These are phyloP conservation scores for Pisolithus tinctorius DNA, from an alignment of 768 basidiomycete genomes.

Conservation along the genomic window DNA sequence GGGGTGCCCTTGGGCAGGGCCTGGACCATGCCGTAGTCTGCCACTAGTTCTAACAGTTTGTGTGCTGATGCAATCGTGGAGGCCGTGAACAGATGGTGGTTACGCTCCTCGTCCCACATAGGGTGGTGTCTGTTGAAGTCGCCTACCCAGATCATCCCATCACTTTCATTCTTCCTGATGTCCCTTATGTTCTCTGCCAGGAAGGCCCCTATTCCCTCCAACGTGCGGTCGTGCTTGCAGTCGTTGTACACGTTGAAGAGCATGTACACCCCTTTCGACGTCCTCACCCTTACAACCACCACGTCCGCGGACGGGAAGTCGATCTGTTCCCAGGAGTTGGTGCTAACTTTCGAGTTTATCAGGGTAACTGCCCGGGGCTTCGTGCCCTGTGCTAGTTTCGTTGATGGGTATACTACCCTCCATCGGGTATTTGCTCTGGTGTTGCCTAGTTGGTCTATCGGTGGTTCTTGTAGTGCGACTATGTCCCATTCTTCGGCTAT, in stretches of 20 bases:
- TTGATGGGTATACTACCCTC: not conserved
- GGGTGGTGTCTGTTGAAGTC: too few relatives aligned
- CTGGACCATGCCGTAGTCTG: too few relatives aligned
- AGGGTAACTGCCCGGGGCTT: conserved; percentile 12
- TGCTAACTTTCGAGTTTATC: conserved; percentile 10
- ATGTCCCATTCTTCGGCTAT: too few relatives aligned
- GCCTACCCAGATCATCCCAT: too few relatives aligned
- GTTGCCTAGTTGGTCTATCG: not conserved
- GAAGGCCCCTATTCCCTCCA: too few relatives aligned
- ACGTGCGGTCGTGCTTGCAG: too few relatives aligned
- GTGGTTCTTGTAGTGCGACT: too few relatives aligned
- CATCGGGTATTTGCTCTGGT: not conserved
- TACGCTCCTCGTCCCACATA: too few relatives aligned
- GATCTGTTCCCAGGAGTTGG: conserved; percentile 19
- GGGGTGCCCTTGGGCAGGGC: too few relatives aligned
- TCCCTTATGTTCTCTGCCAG: too few relatives aligned
- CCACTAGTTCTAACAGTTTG: too few relatives aligned
- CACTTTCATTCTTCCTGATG: too few relatives aligned
- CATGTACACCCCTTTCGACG: conserved; percentile 8
- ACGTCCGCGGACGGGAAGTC: conserved; percentile 21
- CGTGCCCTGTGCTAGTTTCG: not conserved
- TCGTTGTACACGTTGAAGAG: conserved; percentile 37
- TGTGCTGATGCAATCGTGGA: conserved; percentile 11
- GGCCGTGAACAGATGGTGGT: conserved; percentile 28
- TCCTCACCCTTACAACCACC: conserved; percentile 19